Base-by-base conservation (phyloP, 768 basidiomycete genomes). In the Tephrocybe rancida region DNA sequence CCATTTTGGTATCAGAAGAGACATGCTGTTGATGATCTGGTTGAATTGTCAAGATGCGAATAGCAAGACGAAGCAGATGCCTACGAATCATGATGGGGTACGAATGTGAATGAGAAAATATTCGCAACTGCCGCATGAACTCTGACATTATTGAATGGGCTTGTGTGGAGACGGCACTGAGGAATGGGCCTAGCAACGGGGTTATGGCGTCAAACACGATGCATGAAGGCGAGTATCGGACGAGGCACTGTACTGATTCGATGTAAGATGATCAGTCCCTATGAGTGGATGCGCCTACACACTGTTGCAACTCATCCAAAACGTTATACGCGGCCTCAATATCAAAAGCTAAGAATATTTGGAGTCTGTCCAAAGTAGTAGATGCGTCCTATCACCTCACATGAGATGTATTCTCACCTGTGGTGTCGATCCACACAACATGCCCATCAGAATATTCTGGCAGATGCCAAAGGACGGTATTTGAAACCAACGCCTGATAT, bases 61-160 rank as follows among this genome's bases (percentile, higher is more conserved):
- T 13, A n/a, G 14, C 16, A 38, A 14, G 1, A 68, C 71, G 4
- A 66, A n/a, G 19, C 18, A 43, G 55, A 30, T 13, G 32, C 25
- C 13, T 46, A 10, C 83, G 59, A 52, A 89, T 89, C 34, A 92
- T 63, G 32, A 88, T 69, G 0, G 81, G 71, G 39, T 82, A 60
- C 3, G 68, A 68, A 44, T 72, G 72, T 5, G 62, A 66, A 41
- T 75, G 78, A 5, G 85, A 75, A 27, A 84, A 65, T 1, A 63
- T 59, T 44, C 83, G 80, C 22, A 91, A 74, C 48, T 84, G 78
- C 1, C 77, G 80, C 85, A 91, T 89, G 51, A 91, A 82, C 2
- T 78, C 76, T 0, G 79, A 79, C 88, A 91, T 90, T 16, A 80
- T 70, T 0, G 88, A 85, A 64, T 92, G 90, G 4, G 90, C 90